Conservation (phyloP, 1,284 basidiomycete genomes). For the Boletus nobilissimus region DNA sequence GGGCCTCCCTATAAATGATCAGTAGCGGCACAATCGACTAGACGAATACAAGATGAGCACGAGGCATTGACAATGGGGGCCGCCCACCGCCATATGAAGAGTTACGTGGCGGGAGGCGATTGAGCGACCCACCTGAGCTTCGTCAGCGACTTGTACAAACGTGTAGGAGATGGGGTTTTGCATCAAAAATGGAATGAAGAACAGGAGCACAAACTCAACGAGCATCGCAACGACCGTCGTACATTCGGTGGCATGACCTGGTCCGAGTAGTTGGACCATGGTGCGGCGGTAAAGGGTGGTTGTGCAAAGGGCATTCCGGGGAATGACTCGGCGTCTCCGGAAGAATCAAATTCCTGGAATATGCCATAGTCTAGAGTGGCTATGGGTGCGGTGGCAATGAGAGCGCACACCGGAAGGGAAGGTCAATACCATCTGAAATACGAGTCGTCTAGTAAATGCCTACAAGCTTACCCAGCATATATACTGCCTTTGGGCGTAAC, state of each 20-base stretch:
- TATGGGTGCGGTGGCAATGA: slow-evolving; percentile 9
- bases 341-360: slow-evolving; percentile 35
- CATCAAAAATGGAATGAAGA: slow-evolving; percentile 38
- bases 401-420: neutral
- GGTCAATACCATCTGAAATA: neutral
- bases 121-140: slow-evolving; percentile 37
- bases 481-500: too few species aligned
- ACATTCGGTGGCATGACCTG: slow-evolving; percentile 35
- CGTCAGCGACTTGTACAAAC: slow-evolving; percentile 44
- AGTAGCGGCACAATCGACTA: slow-evolving; percentile 44
- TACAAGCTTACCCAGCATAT: too few species aligned
- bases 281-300: slow-evolving; percentile 37
- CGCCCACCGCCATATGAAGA: neutral
- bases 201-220: slow-evolving; percentile 43
- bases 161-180: slow-evolving; percentile 31
- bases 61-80: neutral
- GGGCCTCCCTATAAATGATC: slow-evolving; percentile 44
- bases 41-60: slow-evolving; percentile 13
- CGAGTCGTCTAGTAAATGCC: too few species aligned
- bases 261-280: slow-evolving; percentile 32
- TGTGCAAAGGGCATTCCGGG: slow-evolving; percentile 37
- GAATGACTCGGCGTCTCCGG: slow-evolving; percentile 33
- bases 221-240: slow-evolving; percentile 44
- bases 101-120: neutral
- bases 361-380: slow-evolving; percentile 34